Evolutionary conservation across 2,329 filamentous ascomycete genomes (phyloP).

Genomic region (Colletotrichum tabaci): DNA sequence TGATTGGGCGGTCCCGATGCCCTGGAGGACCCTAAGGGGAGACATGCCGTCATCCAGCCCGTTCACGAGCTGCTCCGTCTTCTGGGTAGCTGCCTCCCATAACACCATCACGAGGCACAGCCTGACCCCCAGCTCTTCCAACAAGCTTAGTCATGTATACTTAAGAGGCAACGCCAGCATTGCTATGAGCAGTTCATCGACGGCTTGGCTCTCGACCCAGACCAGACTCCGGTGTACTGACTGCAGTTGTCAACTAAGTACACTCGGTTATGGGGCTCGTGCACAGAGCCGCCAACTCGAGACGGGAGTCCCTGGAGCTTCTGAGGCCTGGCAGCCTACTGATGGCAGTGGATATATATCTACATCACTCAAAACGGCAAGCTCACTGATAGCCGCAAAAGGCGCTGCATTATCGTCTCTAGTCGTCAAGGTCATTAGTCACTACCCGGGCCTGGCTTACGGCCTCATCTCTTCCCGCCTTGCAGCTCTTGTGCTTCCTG

Average conservation of each 20-base stretch:
- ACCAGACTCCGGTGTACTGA: background rate
- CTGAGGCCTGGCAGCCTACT: background rate
- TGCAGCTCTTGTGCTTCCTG: conserved; percentile 3
- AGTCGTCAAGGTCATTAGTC: conserved; percentile 22
- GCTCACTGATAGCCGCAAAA: too few species aligned
- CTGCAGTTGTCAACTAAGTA: background rate
- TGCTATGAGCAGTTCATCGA: background rate
- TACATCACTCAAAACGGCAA: background rate
- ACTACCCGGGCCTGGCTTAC: background rate
- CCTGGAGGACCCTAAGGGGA: conserved; percentile 23
- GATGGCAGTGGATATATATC: too few species aligned
- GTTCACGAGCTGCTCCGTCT: conserved; percentile 29
- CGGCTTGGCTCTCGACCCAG: background rate
- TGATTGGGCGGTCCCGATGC: conserved; percentile 26
- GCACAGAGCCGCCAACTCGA: background rate
- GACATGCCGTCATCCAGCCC: conserved; percentile 32
- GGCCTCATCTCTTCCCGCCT: conserved; percentile 1
- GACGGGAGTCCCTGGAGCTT: background rate
- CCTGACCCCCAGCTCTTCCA: conserved; percentile 5
- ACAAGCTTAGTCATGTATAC: conserved; percentile 4
- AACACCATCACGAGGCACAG: conserved; percentile 32
- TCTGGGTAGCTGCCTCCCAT: conserved; percentile 21
- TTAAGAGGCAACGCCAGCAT: background rate
- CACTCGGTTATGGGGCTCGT: too few species aligned
- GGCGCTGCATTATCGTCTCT: background rate